These are phyloP conservation scores for Coelastrella sp. DNA, from an alignment of 139 green algal species.

Conservation along the genomic window DNA sequence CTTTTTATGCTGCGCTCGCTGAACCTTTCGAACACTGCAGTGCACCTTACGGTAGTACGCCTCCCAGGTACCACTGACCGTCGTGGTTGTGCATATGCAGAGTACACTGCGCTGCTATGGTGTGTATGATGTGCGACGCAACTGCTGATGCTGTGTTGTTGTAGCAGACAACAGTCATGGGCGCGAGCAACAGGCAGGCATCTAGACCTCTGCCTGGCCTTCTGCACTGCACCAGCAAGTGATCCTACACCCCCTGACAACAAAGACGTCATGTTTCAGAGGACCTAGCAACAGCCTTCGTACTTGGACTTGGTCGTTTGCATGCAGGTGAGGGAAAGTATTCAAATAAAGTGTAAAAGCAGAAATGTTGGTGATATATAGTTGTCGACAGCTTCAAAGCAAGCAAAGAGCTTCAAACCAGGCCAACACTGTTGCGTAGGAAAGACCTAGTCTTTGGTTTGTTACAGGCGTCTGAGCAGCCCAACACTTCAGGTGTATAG, in stretches of 20 bases:
- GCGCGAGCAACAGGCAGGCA: slow-evolving; percentile 9
- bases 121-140: not conserved
- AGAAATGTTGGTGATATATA: too few species aligned
- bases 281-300: not conserved
- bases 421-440: too few species aligned
- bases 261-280: slow-evolving; percentile 4
- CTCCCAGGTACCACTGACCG: not conserved
- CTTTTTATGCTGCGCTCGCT: slow-evolving; percentile 88
- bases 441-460: not conserved
- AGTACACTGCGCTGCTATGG: too few species aligned
- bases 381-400: too few species aligned
- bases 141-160: not conserved
- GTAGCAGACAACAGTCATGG: not conserved
- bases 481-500: too few species aligned
- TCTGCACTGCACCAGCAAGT: not conserved
- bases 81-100: too few species aligned
- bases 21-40: slow-evolving; percentile 81
- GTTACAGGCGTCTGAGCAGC: not conserved
- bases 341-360: too few species aligned
- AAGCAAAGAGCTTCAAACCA: too few species aligned
- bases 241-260: not conserved
- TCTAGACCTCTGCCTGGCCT: slow-evolving; percentile 10
- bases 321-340: too few species aligned
- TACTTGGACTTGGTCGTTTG: not conserved
- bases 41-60: not conserved